phyloP scores from a whole-genome alignment of 805 yeast genomes.

The Wickerhamomyces xylosicus region DNA sequence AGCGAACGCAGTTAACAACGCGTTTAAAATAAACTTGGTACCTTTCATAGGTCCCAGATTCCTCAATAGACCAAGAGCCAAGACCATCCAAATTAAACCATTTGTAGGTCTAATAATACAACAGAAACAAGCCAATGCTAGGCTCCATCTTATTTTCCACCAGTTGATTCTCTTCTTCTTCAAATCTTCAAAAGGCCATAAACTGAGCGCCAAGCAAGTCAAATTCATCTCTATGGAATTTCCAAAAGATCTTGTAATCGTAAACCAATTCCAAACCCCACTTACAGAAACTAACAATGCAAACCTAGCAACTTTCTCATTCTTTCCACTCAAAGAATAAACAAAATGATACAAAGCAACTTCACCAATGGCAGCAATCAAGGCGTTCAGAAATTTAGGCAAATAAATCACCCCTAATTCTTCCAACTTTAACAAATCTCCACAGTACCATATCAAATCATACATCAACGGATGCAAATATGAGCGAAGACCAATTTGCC shows the following conservation, averaged over 20 bases:
- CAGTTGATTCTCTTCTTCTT: conserved; percentile 7
- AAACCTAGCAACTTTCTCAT: conserved; percentile 26
- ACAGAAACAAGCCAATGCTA: conserved; percentile 45
- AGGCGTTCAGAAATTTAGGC: conserved; percentile 65
- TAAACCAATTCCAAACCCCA: conserved; percentile 76
- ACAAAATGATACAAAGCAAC: conserved; percentile 42
- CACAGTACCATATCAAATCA: conserved; percentile 30
- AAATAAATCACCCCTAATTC: conserved; percentile 8
- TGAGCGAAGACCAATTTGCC: conserved; percentile 68
- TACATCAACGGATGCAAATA: conserved; percentile 73
- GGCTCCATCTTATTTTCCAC: conserved; percentile 22
- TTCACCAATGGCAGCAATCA: conserved; percentile 68
- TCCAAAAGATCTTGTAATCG: conserved; percentile 74
- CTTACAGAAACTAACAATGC: conserved; percentile 41
- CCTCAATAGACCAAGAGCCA: conserved; percentile 31
- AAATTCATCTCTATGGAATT: conserved; percentile 72
- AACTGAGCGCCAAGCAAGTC: conserved; percentile 53
- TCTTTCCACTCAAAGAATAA: conserved; percentile 21
- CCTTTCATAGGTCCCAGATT: conserved; percentile 12
- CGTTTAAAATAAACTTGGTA: conserved; percentile 9
- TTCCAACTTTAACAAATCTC: conserved; percentile 23
- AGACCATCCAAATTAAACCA: conserved; percentile 59
- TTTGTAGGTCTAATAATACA: conserved; percentile 83
- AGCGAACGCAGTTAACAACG: conserved; percentile 4
- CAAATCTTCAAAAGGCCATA: conserved; percentile 55